A percentile compares a stretch with the other conserved stretches of the same genome.
These are phyloP conservation scores for Diaporthe amygdali DNA, from an alignment of 2,329 filamentous ascomycete species.

Conservation along the genomic window DNA sequence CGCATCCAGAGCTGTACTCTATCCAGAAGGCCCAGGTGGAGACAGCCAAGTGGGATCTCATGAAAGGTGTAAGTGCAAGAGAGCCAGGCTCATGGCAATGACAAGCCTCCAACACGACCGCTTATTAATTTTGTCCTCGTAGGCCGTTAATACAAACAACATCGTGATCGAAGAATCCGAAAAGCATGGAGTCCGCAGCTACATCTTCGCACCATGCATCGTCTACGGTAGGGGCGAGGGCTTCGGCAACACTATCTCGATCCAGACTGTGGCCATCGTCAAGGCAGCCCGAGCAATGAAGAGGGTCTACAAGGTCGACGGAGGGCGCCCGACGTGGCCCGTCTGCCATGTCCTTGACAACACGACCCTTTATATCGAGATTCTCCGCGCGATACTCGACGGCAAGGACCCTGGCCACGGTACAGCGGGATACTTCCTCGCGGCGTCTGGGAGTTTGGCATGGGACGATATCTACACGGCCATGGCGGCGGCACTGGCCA, in stretches of 20 bases:
- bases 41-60: conserved; percentile 21
- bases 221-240: conserved; percentile 56
- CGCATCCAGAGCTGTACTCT: conserved; percentile 46
- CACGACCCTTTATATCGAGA: conserved; percentile 47
- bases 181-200: conserved; percentile 48
- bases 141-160: conserved; percentile 48
- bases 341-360: conserved; percentile 58
- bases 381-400: conserved; percentile 49
- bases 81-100: no score
- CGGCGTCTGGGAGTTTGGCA: conserved; percentile 49
- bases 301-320: conserved; percentile 48
- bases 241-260: conserved; percentile 56
- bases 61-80: background rate
- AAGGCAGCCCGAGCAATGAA: conserved; percentile 46
- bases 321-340: conserved; percentile 49
- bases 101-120: background rate
- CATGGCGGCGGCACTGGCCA: conserved; percentile 46
- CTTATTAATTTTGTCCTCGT: background rate
- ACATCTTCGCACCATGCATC: conserved; percentile 60
- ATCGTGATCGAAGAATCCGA: conserved; percentile 49
- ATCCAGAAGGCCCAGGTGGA: conserved; percentile 43
- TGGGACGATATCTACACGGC: conserved; percentile 57
- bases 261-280: conserved; percentile 55
- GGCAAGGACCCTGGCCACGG: conserved; percentile 43
- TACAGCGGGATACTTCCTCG: conserved; percentile 55